phyloP scores from a whole-genome alignment of 2,329 filamentous ascomycete species.

The Colletotrichum sp. region DNA sequence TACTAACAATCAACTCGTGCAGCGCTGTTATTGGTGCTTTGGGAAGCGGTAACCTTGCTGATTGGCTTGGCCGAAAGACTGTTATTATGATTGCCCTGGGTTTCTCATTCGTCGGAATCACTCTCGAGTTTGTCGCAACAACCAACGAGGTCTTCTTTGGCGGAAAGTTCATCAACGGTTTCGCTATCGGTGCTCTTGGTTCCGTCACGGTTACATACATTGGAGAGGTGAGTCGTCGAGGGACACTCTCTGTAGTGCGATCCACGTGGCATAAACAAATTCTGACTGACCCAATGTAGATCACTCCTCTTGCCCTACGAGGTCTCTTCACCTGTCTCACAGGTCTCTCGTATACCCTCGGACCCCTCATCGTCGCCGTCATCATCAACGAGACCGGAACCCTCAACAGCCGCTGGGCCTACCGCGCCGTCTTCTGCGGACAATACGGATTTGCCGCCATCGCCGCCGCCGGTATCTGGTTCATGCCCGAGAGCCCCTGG shows the following conservation, averaged over 20 bases:
- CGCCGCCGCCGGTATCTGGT: conserved; percentile 32
- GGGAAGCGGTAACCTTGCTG: conserved; percentile 33
- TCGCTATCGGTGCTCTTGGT: conserved; percentile 33
- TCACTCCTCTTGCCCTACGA: conserved; percentile 32
- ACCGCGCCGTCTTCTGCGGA: conserved; percentile 34
- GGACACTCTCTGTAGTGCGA: no score
- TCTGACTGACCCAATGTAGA: conserved; percentile 29
- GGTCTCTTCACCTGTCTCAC: conserved; percentile 31
- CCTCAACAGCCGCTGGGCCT: conserved; percentile 34
- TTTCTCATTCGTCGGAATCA: conserved; percentile 41
- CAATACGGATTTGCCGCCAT: conserved; percentile 37
- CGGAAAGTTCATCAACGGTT: conserved; percentile 48
- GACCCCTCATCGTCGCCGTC: conserved; percentile 33
- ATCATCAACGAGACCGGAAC: conserved; percentile 35
- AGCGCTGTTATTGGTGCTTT: conserved; percentile 32
- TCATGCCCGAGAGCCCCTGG: conserved; percentile 49
- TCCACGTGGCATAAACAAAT: not conserved
- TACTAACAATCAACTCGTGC: not conserved
- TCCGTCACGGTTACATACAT: conserved; percentile 34
- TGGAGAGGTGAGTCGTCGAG: conserved; percentile 30
- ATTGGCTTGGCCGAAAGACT: conserved; percentile 35
- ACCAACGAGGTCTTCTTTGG: conserved; percentile 44
- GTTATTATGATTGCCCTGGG: conserved; percentile 36
- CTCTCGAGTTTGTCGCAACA: conserved; percentile 45
- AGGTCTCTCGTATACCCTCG: conserved; percentile 28